Evolutionary conservation across 768 basidiomycete genomes (phyloP), one percentile per base, ranked within the genome.

Genomic region (Lactarius vividus): DNA sequence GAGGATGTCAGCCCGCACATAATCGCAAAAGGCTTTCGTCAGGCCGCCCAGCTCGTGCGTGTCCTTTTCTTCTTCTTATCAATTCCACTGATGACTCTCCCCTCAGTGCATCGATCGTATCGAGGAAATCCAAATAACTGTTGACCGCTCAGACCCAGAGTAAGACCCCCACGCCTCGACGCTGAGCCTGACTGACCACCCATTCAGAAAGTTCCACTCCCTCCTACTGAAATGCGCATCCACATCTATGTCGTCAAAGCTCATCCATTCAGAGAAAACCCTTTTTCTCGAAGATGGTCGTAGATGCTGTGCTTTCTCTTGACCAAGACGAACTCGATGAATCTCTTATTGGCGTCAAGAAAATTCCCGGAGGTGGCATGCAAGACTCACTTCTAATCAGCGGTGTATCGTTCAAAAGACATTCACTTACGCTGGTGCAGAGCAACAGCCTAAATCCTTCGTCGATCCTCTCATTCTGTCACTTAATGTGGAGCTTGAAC

Each of bases 321-420:
- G 96, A 98, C 78, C 94, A 92, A 73, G 85, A 90, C 53, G 94
- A 97, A 71, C 84, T 98, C 58, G 94, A 99, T 75, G 96, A 98
- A 74, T 92, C 89, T 11, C 84, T 98, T 69, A 98, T 99, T 69
- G 96, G 96, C 15, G 90, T 97, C 62, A 98, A 98, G 81, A 97
- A 98, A 81, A 92, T 98, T 57, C 87, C 97, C 28, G 97, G 97
- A 59, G 97, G 97, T 55, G 97, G 92, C 65, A 91, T 97, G 88
- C 94, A 98, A 77, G 97, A 98, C 76, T 96, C 95, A 2, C 83
- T 90, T 16, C 82, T 98, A 53, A 83, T 99, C 74, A 79, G 81
- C 63, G 96, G 97, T 44, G 97, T 99, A 57, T 88, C 97, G 0
- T 99, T 98, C 88, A 98, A 98, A 99, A 99, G 81, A 99, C 97